These are phyloP conservation scores for Aspergillaceae sp. DNA, from an alignment of 2,329 filamentous ascomycete genomes.

Conservation along the genomic window DNA sequence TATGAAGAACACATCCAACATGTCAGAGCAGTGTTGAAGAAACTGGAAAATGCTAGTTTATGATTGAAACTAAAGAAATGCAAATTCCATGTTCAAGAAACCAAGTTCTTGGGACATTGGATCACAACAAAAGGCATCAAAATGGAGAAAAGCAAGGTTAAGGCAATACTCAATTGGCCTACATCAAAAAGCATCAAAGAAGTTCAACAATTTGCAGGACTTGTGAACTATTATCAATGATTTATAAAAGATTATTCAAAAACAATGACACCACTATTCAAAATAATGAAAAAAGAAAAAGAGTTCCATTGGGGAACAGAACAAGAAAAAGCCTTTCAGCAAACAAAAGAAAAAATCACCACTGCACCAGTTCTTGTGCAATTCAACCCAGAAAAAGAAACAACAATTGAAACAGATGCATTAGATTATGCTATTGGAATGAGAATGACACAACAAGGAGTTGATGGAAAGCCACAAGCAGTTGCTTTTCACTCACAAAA, in stretches of 20 bases:
- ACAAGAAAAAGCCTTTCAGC: neutral
- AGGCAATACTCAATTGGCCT: too few species aligned
- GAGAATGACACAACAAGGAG: neutral
- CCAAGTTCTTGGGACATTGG: too few species aligned
- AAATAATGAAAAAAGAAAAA: too few species aligned
- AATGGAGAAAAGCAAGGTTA: too few species aligned
- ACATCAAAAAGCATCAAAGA: too few species aligned
- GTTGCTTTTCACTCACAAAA: neutral
- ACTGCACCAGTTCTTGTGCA: neutral
- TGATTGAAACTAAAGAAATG: neutral
- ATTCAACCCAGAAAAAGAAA: neutral
- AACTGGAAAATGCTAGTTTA: neutral
- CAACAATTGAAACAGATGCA: too few species aligned
- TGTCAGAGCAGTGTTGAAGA: neutral
- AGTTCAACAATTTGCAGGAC: neutral
- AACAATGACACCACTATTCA: neutral
- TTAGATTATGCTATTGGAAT: neutral
- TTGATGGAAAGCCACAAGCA: neutral
- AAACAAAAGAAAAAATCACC: neutral
- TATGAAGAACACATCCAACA: neutral
- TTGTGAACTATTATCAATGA: neutral
- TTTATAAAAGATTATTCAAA: neutral
- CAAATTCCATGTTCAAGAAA: neutral
- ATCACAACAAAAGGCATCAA: too few species aligned
- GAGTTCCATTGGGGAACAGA: neutral